A percentile compares a stretch with the other conserved stretches of the same genome.
These are phyloP conservation scores for Metarhizium sp. DNA, from an alignment of 2,329 filamentous ascomycete genomes.

Conservation along the genomic window DNA sequence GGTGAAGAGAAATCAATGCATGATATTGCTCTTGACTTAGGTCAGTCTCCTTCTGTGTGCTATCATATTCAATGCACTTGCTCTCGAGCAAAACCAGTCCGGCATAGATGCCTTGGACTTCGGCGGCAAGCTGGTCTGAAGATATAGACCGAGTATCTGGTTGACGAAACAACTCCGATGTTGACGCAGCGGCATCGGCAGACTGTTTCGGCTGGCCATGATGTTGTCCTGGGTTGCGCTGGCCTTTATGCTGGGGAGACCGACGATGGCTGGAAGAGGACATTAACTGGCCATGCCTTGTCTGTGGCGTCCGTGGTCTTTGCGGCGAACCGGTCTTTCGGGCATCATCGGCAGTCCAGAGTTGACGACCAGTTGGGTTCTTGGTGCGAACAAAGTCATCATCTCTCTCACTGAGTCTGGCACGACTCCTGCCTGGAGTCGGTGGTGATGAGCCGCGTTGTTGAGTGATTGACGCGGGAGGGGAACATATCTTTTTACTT, in stretches of 20 bases:
- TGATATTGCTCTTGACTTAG: slow-evolving; percentile 69
- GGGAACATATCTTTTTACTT: slow-evolving; percentile 19
- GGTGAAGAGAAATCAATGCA: slow-evolving; percentile 70
- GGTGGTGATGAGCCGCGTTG: slow-evolving; percentile 11
- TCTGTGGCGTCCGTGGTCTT: slow-evolving; percentile 5
- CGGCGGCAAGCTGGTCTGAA: slow-evolving; percentile 68
- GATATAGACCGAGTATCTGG: slow-evolving; percentile 61
- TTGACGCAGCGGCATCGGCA: not conserved
- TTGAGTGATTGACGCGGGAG: slow-evolving; percentile 13
- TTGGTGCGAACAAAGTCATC: slow-evolving; percentile 17
- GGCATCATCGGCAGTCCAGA: slow-evolving; percentile 19
- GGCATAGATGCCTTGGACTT: slow-evolving; percentile 77
- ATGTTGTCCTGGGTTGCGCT: not conserved
- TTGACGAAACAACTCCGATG: slow-evolving; percentile 22
- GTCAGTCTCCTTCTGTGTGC: slow-evolving; percentile 36
- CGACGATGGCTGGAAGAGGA: slow-evolving; percentile 1
- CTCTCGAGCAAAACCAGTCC: slow-evolving; percentile 79
- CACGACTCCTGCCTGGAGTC: slow-evolving; percentile 11
- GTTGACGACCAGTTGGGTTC: slow-evolving; percentile 13
- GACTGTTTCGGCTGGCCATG: not conserved
- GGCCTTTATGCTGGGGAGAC: slow-evolving; percentile 3
- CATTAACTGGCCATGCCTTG: not conserved
- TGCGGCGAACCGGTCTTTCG: not conserved
- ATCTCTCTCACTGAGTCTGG: slow-evolving; percentile 6
- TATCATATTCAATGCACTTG: slow-evolving; percentile 78